These are phyloP conservation scores for Amanita subjunquillea DNA, from an alignment of 768 basidiomycete genomes.

Conservation along the genomic window DNA sequence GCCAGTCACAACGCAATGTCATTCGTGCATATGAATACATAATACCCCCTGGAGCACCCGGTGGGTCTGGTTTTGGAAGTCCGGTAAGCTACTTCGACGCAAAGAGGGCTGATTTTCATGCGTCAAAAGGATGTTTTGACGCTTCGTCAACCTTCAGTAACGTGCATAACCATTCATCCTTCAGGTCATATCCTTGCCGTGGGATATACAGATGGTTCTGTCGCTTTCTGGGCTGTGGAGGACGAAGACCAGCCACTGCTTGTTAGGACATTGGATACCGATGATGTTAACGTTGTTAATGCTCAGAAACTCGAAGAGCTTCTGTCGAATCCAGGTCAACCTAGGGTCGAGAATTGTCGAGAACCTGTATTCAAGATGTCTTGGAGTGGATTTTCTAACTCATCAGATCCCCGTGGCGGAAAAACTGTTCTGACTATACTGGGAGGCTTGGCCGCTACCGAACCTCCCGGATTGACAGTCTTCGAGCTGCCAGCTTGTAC, in stretches of 20 bases:
- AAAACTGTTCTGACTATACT: slow-evolving; percentile 65
- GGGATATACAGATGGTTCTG: slow-evolving; percentile 74
- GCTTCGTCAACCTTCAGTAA: slow-evolving; percentile 62
- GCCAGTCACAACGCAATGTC: slow-evolving; percentile 36
- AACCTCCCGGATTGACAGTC: slow-evolving; percentile 55
- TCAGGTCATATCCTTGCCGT: slow-evolving; percentile 67
- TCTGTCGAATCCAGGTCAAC: slow-evolving; percentile 11
- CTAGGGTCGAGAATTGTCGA: slow-evolving; percentile 17
- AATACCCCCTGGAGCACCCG: slow-evolving; percentile 74
- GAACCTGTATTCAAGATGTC: slow-evolving; percentile 84
- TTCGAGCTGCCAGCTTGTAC: slow-evolving; percentile 60
- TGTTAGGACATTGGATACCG: slow-evolving; percentile 55
- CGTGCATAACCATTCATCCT: slow-evolving; percentile 64
- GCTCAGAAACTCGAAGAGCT: slow-evolving; percentile 32
- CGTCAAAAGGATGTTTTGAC: slow-evolving; percentile 48
- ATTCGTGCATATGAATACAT: slow-evolving; percentile 58
- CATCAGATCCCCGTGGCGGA: slow-evolving; percentile 54
- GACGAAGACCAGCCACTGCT: slow-evolving; percentile 69
- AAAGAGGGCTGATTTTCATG: neutral
- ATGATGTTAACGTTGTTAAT: slow-evolving; percentile 47
- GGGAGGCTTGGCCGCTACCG: slow-evolving; percentile 55
- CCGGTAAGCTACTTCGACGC: slow-evolving; percentile 26
- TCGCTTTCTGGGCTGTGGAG: slow-evolving; percentile 76
- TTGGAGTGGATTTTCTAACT: slow-evolving; percentile 73
- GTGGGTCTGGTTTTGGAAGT: slow-evolving; percentile 54